Evolutionary conservation across 331 rosid genomes (phyloP).

Genomic region (Stylosanthes scabra): DNA sequence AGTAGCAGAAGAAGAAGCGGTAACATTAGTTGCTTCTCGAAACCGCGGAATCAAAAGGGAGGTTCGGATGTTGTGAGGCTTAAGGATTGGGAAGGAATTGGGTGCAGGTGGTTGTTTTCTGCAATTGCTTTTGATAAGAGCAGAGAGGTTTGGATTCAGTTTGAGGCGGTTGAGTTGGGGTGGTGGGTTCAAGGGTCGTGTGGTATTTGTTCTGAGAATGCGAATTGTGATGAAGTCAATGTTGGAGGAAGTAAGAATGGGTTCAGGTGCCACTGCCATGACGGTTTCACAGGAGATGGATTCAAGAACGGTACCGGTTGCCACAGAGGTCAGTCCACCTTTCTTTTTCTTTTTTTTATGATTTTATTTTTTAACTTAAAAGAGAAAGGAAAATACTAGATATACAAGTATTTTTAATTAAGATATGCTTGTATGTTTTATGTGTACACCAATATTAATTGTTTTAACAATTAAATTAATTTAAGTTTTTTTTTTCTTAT

Average conservation of each 20-base stretch:
- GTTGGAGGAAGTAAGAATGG: slow-evolving; percentile 6
- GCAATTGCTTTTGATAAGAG: slow-evolving; percentile 45
- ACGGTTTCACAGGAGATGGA: slow-evolving; percentile 77
- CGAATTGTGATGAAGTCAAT: background rate
- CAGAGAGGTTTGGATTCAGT: slow-evolving; percentile 39
- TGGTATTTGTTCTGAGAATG: slow-evolving; percentile 37
- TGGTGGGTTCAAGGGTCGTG: slow-evolving; percentile 72
- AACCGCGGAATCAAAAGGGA: background rate
- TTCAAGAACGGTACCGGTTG: slow-evolving; percentile 56
- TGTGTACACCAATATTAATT: no score
- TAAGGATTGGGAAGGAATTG: accelerated
- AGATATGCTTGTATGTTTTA: no score
- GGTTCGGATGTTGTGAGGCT: slow-evolving; percentile 34
- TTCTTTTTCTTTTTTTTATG: no score
- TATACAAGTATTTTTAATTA: no score
- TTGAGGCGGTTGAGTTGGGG: slow-evolving; percentile 65
- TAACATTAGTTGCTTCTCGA: slow-evolving; percentile 54
- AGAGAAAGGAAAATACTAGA: no score
- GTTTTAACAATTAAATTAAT: no score
- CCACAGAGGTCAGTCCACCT: slow-evolving; percentile 62
- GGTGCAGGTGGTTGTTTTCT: slow-evolving; percentile 52
- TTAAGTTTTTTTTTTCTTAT: no score
- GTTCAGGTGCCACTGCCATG: slow-evolving; percentile 60
- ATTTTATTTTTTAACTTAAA: no score
- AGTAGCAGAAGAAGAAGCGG: background rate